phyloP scores from a whole-genome alignment of 2,329 filamentous ascomycete species.

The Ophiosphaerella korrae region DNA sequence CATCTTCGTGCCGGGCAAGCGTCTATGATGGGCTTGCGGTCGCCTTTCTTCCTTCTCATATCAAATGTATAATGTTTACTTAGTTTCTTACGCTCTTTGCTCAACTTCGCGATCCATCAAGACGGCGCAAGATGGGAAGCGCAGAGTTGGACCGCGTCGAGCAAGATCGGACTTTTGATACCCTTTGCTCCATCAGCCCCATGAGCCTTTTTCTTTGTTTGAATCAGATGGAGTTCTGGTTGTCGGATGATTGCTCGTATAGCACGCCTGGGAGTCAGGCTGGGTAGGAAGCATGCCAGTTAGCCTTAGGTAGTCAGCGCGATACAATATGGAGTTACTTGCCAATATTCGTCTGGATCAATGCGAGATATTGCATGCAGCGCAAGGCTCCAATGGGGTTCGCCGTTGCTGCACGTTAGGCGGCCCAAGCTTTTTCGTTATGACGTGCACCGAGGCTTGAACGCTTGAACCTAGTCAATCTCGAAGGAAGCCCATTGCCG shows the following conservation, averaged over 20 bases:
- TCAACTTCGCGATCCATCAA: neutral
- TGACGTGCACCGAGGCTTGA: constrained; percentile 23
- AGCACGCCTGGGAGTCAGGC: constrained; percentile 3
- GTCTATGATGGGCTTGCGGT: constrained; percentile 57
- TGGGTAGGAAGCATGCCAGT: neutral
- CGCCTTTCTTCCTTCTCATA: constrained; percentile 1
- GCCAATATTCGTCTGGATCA: too few species aligned
- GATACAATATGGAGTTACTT: too few species aligned
- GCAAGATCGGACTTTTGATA: constrained; percentile 2
- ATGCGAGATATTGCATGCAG: too few species aligned
- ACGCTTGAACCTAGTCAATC: constrained; percentile 5
- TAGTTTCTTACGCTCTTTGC: constrained; percentile 16
- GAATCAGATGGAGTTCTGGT: constrained; percentile 3
- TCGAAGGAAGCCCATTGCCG: neutral
- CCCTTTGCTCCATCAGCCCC: constrained; percentile 1
- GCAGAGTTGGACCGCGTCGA: neutral
- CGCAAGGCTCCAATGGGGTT: neutral
- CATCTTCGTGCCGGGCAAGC: constrained; percentile 90
- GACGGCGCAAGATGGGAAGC: neutral
- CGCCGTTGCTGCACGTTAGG: constrained; percentile 7
- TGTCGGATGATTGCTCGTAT: constrained; percentile 3
- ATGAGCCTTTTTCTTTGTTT: constrained; percentile 12
- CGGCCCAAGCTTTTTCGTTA: constrained; percentile 12
- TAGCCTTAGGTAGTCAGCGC: too few species aligned
- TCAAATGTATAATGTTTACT: constrained; percentile 27